Evolutionary conservation across 768 basidiomycete genomes (phyloP), one percentile per base, ranked within the genome.

Genomic region (Macrolepiota fuliginosa): DNA sequence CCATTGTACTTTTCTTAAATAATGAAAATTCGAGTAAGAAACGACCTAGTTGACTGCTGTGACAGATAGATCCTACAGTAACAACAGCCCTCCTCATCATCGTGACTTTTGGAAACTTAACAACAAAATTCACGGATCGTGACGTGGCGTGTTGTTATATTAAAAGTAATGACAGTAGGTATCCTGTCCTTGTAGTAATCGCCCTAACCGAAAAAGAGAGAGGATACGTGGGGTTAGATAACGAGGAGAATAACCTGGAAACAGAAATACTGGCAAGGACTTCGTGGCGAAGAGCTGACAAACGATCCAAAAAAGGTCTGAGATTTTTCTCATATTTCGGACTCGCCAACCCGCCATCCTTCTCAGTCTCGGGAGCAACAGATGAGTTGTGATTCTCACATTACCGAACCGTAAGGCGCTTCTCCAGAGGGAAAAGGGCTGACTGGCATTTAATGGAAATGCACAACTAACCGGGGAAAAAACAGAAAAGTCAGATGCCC

Each of bases 141-240:
- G n/a, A n/a, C n/a, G n/a, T n/a, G n/a, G n/a, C n/a, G n/a, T n/a
- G n/a, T n/a, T n/a, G n/a, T n/a, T n/a, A n/a, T n/a, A n/a, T n/a
- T n/a, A n/a, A n/a, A n/a, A n/a, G n/a, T n/a, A n/a, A n/a, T n/a
- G n/a, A n/a, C n/a, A n/a, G n/a, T n/a, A n/a, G 91, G 92, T 0
- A 82, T 91, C 66, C 84, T 90, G 77, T 94, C 92, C 70, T 87
- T 83, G 71, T 83, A 94, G 75, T 91, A 91, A 57, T 65, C 73
- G 42, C 85, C 83, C 68, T 94, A 63, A 15, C 65, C 47, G 46
- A 45, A 12, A 25, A 62, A 24, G 58, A 47, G 17, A 56, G 61
- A 54, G 40, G 55, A 29, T 27, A 61, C 52, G 52, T 62, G 25
- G 59, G 62, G 46, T 55, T 46, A 47, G 50, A 53, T 51, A 62